phyloP scores from a whole-genome alignment of 345 rosid species.

The Cardiospermum halicacabum region DNA sequence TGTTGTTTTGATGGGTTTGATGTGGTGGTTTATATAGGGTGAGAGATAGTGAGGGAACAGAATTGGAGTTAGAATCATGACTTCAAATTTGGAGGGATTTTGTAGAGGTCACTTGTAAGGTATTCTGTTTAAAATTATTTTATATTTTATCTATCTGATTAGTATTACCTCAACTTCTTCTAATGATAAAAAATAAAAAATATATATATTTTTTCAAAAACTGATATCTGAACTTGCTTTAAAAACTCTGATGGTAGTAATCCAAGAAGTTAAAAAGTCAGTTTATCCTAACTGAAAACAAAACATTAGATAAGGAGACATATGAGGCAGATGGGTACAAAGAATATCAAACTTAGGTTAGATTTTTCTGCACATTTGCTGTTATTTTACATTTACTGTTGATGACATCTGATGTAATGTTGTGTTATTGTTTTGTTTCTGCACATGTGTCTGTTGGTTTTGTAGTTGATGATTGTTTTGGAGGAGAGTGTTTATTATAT shows the following conservation, averaged over 20 bases:
- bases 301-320: not conserved
- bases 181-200: no score
- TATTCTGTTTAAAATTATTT: no score
- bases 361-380: not conserved
- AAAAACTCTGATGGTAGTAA: no score
- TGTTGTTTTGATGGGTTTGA: not conserved
- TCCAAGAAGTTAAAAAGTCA: not conserved
- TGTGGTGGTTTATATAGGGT: not conserved
- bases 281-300: not conserved
- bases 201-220: no score
- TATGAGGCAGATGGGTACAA: slow-evolving; percentile 3
- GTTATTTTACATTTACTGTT: not conserved
- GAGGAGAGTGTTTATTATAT: not conserved
- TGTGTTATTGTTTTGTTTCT: no score
- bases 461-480: not conserved
- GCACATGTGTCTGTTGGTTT: no score
- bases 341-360: not conserved
- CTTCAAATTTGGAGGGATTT: not conserved
- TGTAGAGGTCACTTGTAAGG: not conserved
- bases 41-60: not conserved
- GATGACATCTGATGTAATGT: no score
- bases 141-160: no score
- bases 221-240: no score
- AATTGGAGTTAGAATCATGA: not conserved
- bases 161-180: no score